Base-by-base conservation (phyloP, 306 rosid species). In the Datisca glomerata region DNA sequence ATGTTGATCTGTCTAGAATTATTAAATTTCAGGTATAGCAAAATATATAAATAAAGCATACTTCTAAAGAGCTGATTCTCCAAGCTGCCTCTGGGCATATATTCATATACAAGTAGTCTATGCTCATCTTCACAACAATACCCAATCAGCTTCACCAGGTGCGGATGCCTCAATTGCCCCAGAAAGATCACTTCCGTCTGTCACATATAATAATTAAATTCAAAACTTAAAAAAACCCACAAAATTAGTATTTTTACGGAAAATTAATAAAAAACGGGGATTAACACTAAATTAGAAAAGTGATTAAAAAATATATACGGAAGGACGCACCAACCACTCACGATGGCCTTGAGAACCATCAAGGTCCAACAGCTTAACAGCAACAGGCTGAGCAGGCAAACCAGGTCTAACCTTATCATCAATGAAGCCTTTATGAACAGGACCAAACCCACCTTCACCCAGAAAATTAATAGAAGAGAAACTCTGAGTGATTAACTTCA, bases 371-470 rank as follows among this genome's bases (percentile, higher is more conserved):
- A 68, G 74, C 61, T 79, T 79, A 21, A 79, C 76, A 11, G 89
- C 89, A 1, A 79, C 89, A 11, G 89, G 61, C 51, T 79, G 89
- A 34, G 89, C 63, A 44, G 51, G 34, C 3, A 79, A 63, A n/a
- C 72, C 77, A 15, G 55, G 61, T 19, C 83, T 46, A 38, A 79
- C 45, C 63, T 59, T 74, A 21, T 79, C 83, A 21, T 79, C 80
- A 29, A 79, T 43, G 51, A 79, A 79, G 0, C 77, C 89, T 44
- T 79, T 79, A 15, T 74, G 79, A 18, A 79, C 89, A 0, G 89
- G 83, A 8, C 89, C 89, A 12, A 79, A 79, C 4, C 89, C 89
- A n/a, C 89, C 89, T 65, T 74, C 89, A 2, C 89, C 89, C 0
- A 79, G 63, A 33, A 74, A 74, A 44, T 74, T 74, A 19, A 70